Conservation (phyloP, 2,329 filamentous ascomycete genomes). For the Mycogone perniciosa region DNA sequence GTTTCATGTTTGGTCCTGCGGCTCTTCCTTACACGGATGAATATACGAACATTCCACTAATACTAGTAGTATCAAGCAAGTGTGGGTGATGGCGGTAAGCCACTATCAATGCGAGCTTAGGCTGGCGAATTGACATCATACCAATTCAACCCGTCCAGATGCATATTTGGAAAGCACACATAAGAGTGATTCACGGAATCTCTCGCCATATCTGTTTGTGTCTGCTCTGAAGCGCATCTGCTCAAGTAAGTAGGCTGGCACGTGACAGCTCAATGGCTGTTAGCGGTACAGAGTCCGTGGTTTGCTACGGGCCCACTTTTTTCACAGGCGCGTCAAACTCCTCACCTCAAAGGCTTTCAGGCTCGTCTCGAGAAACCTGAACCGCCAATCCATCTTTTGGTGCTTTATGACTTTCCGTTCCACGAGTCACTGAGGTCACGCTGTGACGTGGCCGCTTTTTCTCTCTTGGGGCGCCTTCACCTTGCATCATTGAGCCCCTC, state of each 20-base stretch:
- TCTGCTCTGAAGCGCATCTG: neutral
- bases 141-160: no score
- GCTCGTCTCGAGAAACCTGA: constrained; percentile 5
- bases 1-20: neutral
- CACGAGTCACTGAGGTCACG: constrained; percentile 10
- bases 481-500: neutral
- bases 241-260: constrained; percentile 7
- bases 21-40: no score
- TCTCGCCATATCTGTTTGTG: neutral
- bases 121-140: no score
- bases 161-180: no score
- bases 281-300: constrained; percentile 1
- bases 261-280: constrained; percentile 12
- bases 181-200: no score
- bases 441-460: constrained; percentile 10
- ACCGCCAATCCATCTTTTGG: constrained; percentile 1
- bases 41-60: no score
- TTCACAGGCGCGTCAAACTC: constrained; percentile 18
- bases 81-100: no score
- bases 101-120: no score
- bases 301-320: constrained; percentile 16
- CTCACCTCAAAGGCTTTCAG: constrained; percentile 13
- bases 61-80: no score
- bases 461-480: neutral
- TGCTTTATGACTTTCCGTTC: constrained; percentile 12